Conservation (phyloP, 2,329 filamentous ascomycete genomes). For the Lachnellula occidentalis region DNA sequence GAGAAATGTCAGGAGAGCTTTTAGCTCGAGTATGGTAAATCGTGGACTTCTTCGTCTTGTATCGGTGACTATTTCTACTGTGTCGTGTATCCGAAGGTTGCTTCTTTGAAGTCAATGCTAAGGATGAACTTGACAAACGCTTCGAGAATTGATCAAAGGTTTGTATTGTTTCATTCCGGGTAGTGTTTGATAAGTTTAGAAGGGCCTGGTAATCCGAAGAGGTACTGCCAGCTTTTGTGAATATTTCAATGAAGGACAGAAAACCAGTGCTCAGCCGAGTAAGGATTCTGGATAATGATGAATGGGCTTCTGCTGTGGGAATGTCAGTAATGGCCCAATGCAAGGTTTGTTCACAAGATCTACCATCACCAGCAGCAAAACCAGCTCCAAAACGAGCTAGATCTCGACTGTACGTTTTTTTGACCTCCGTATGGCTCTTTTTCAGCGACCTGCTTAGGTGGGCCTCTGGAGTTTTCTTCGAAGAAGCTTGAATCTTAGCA, state of each 20-base stretch:
- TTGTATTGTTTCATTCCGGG: constrained; percentile 43
- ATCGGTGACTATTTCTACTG: constrained; percentile 4
- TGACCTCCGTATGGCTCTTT: constrained; percentile 31
- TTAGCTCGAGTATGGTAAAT: constrained; percentile 15
- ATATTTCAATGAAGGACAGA: constrained; percentile 35
- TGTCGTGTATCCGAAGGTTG: constrained; percentile 3
- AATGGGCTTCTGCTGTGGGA: constrained; percentile 24
- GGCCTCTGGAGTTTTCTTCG: constrained; percentile 36
- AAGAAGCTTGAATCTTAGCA: constrained; percentile 19
- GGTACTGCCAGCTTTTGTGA: constrained; percentile 31
- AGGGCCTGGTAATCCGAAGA: constrained; percentile 43
- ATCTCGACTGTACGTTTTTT: constrained; percentile 38
- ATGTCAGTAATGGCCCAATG: constrained; percentile 2
- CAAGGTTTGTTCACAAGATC: background rate
- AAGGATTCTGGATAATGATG: constrained; percentile 33
- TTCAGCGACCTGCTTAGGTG: constrained; percentile 33
- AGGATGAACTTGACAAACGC: constrained; percentile 28
- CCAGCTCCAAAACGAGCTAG: constrained; percentile 37
- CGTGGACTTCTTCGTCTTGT: constrained; percentile 1
- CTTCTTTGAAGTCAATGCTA: constrained; percentile 5
- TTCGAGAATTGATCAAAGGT: constrained; percentile 44
- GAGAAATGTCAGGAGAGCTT: constrained; percentile 15
- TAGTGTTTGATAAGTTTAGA: constrained; percentile 42
- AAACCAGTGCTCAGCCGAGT: constrained; percentile 40
- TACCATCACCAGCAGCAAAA: constrained; percentile 45